Evolutionary conservation across 225 moss, liverwort and hornwort genomes (phyloP), one percentile per base, ranked within the genome.

Genomic region (Sphagnum contortum): DNA sequence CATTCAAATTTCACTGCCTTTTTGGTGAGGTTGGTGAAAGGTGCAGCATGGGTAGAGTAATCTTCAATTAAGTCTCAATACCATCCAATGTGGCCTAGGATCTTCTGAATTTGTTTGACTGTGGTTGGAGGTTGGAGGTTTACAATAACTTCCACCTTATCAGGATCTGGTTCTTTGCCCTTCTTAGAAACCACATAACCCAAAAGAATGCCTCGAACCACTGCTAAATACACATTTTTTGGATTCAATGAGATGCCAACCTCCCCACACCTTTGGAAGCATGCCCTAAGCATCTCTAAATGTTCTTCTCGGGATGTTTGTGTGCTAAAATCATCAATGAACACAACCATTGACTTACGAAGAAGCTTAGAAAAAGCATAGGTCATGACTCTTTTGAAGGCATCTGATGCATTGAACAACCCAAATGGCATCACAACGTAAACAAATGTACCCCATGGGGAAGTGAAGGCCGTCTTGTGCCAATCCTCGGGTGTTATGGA

Each of bases 351-450:
- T 4, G 61, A 67, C 0, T 67, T 2, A n/a, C 49, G 13, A 5
- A 73, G 3, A 9, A 60, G 61, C 0, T 60, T 12, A 2, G 52
- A 59, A 4, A 72, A 72, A 14, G 58, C 59, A 2, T 4, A 29
- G 7, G 50, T 73, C 61, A 73, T 73, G 1, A 62, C 10, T 2
- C 60, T 12, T 44, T 67, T 12, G 8, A 73, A 67, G 4, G 67
- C 48, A 2, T 5, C 46, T 0, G 45, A 50, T n/a, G 72, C 48
- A 47, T 47, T 62, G 6, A 5, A 44, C 3, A 73, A 9, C 2
- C 60, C 47, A 63, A 69, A 69, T 0, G 52, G 64, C 64, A 69
- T 69, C 0, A 54, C 10, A 4, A 48, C 4, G 45, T 68, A 68
- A 4, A 48, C 49, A 49, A 64, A 64, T 4, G 49, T 51, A 9